Evolutionary conservation across 306 rosid species (phyloP).

Genomic region (Clitoria ternatea): DNA sequence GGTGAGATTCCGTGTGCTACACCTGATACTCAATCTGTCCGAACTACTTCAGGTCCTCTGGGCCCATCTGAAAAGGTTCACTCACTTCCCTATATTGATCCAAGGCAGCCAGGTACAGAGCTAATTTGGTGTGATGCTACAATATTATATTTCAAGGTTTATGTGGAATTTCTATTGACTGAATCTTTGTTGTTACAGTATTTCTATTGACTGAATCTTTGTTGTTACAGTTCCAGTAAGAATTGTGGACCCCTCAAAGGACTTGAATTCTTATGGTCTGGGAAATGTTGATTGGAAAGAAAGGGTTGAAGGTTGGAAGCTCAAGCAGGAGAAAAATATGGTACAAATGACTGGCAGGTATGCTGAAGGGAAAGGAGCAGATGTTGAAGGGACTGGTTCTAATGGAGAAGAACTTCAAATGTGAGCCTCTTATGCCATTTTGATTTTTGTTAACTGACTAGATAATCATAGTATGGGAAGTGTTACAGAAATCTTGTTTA

Average conservation of each 20-base stretch:
- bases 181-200: conserved; percentile 23
- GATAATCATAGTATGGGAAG: not conserved
- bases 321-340: conserved; percentile 89
- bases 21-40: conserved; percentile 86
- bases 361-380: conserved; percentile 89
- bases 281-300: conserved; percentile 99
- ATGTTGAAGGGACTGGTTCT: conserved; percentile 95
- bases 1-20: conserved; percentile 91
- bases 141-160: conserved; percentile 10
- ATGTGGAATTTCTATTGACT: conserved; percentile 18
- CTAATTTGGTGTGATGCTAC: conserved; percentile 7
- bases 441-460: not conserved
- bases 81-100: conserved; percentile 65
- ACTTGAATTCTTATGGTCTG: conserved; percentile 90
- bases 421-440: conserved; percentile 39
- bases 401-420: conserved; percentile 97
- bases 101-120: conserved; percentile 83
- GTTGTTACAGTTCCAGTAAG: conserved; percentile 74
- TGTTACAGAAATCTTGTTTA: not conserved
- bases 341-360: conserved; percentile 72
- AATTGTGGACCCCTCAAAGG: conserved; percentile 92
- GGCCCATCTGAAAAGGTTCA: conserved; percentile 73
- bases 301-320: conserved; percentile 98
- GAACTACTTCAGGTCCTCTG: conserved; percentile 92
- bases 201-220: conserved; percentile 16